Evolutionary conservation across 345 rosid genomes (phyloP).

Genomic region (Noccaea bulbosa): DNA sequence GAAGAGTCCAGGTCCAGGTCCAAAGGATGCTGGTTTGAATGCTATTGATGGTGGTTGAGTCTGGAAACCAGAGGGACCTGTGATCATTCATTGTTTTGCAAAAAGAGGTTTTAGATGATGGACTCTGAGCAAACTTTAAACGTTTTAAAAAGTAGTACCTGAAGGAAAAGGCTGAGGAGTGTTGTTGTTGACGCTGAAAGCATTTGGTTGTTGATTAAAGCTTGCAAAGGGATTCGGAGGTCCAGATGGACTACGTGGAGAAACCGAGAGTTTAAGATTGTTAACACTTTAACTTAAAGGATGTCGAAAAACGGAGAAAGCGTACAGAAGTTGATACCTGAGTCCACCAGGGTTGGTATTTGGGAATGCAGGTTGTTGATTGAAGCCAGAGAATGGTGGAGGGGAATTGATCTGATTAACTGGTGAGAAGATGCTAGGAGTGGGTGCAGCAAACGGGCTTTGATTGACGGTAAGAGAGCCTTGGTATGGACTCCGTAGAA

Average conservation of each 20-base stretch:
- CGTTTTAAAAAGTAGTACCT: slow-evolving; percentile 28
- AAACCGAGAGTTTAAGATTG: neutral
- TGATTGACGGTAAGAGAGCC: slow-evolving; percentile 47
- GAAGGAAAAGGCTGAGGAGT: slow-evolving; percentile 41
- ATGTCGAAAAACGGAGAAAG: slow-evolving; percentile 27
- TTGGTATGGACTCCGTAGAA: slow-evolving; percentile 62
- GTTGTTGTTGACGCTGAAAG: slow-evolving; percentile 39
- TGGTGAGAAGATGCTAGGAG: slow-evolving; percentile 46
- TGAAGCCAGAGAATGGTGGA: slow-evolving; percentile 55
- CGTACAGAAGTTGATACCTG: slow-evolving; percentile 43
- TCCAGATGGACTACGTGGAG: slow-evolving; percentile 49
- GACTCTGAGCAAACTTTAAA: slow-evolving; percentile 1
- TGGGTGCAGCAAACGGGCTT: slow-evolving; percentile 42
- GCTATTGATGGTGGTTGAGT: slow-evolving; percentile 14
- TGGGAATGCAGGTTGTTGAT: slow-evolving; percentile 51
- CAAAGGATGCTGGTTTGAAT: slow-evolving; percentile 44
- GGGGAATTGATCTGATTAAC: slow-evolving; percentile 50
- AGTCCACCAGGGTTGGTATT: slow-evolving; percentile 45
- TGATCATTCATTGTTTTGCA: slow-evolving; percentile 25
- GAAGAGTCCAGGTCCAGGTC: slow-evolving; percentile 39
- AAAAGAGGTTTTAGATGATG: slow-evolving; percentile 17
- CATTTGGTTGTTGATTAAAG: slow-evolving; percentile 49
- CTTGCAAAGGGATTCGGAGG: slow-evolving; percentile 52
- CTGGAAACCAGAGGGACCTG: slow-evolving; percentile 43
- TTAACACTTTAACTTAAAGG: slow-evolving; percentile 4